These are phyloP conservation scores for Annulohypoxylon bovei DNA, from an alignment of 495 filamentous ascomycete species.

Conservation along the genomic window DNA sequence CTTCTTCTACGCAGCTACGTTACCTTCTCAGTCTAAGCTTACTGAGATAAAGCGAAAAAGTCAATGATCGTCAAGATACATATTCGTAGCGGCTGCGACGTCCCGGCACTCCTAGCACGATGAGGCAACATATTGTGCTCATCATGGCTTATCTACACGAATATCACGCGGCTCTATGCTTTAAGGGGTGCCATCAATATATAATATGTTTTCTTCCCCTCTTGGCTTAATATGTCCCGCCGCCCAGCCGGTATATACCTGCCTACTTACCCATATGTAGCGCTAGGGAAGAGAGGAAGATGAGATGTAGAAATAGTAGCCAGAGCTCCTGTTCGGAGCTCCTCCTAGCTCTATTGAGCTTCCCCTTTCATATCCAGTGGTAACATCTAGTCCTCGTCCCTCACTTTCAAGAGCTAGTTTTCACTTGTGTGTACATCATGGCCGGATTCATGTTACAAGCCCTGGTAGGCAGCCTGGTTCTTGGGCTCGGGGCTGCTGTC, in stretches of 20 bases:
- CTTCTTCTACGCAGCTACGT: not conserved
- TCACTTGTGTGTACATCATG: slow-evolving; percentile 2
- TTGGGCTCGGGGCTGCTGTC: slow-evolving; percentile 17
- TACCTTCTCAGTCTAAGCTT: slow-evolving; percentile 2
- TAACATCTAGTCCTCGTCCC: not conserved
- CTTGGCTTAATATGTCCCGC: slow-evolving; percentile 25
- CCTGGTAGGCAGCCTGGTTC: slow-evolving; percentile 1
- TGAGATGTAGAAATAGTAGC: slow-evolving; percentile 23
- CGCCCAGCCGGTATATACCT: not conserved
- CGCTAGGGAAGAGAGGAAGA: slow-evolving; percentile 3
- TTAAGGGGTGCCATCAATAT: slow-evolving; percentile 17
- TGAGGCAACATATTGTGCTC: slow-evolving; percentile 3
- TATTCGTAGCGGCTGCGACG: slow-evolving; percentile 8
- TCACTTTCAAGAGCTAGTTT: not conserved
- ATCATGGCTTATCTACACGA: slow-evolving; percentile 13
- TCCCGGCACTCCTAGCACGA: slow-evolving; percentile 20
- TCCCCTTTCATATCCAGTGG: not conserved
- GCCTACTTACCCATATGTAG: not conserved
- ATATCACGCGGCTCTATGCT: not conserved
- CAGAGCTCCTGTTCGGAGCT: not conserved
- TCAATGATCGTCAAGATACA: not conserved
- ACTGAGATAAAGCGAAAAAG: not conserved
- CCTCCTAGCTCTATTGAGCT: not conserved
- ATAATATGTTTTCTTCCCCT: slow-evolving; percentile 7
- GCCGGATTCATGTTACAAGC: slow-evolving; percentile 5